Percentiles rank a stretch among this genome's conserved stretches.
Evolutionary conservation across 495 filamentous ascomycete genomes (phyloP).

Genomic region (Aspergillus carlsbadensis): DNA sequence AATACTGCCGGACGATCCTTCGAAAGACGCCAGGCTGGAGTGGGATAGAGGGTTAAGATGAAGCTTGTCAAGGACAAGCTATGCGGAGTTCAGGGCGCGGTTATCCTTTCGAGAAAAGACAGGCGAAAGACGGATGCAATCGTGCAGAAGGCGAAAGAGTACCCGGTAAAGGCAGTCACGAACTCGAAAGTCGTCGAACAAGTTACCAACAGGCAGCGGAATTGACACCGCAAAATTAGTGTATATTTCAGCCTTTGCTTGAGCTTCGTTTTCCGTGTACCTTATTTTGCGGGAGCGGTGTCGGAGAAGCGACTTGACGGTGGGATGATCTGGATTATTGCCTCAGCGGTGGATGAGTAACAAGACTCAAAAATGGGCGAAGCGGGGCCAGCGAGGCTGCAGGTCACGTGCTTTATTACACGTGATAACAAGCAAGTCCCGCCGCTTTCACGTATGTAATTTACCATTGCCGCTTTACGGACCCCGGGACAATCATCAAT

Average conservation of each 20-base stretch:
- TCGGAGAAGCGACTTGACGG: not conserved
- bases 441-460: too few relatives aligned
- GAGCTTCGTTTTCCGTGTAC: not conserved
- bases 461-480: too few relatives aligned
- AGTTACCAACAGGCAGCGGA: not conserved
- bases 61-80: not conserved
- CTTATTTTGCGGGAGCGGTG: not conserved
- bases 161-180: not conserved
- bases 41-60: conserved; percentile 11
- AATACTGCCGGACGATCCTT: conserved; percentile 35
- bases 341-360: conserved; percentile 16
- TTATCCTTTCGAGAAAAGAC: not conserved
- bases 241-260: not conserved
- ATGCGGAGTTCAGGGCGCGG: not conserved
- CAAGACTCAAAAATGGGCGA: not conserved
- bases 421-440: not conserved
- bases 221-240: not conserved
- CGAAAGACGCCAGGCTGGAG: conserved; percentile 43
- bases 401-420: not conserved
- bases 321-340: conserved; percentile 9
- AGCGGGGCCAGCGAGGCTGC: not conserved
- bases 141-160: conserved; percentile 2
- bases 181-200: not conserved
- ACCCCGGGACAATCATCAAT: too few relatives aligned
- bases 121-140: not conserved